Conservation (phyloP, 208 protist species). For the Trichomonas gallinae region DNA sequence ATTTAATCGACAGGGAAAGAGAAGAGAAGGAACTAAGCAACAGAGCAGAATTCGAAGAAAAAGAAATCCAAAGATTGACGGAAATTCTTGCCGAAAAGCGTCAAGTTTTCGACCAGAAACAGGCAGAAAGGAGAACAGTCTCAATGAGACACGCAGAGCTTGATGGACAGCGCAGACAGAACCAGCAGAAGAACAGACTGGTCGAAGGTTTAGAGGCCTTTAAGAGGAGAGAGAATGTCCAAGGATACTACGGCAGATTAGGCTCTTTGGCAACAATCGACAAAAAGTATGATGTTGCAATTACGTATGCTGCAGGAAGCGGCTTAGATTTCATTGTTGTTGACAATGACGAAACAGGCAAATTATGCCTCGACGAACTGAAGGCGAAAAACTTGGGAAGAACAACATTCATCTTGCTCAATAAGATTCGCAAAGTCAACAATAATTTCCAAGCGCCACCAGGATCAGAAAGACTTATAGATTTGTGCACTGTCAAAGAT, state of each 20-base stretch:
- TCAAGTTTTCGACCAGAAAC: neutral
- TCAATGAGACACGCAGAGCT: neutral
- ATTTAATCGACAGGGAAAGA: neutral
- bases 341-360: constrained; percentile 69
- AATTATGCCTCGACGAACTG: constrained; percentile 61
- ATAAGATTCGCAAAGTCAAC: constrained; percentile 54
- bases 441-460: constrained; percentile 34
- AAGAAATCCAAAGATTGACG: neutral
- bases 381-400: constrained; percentile 73
- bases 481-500: neutral
- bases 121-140: neutral
- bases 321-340: constrained; percentile 87
- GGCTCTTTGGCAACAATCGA: constrained; percentile 90
- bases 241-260: constrained; percentile 71
- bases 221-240: constrained; percentile 25
- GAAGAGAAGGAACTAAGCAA: neutral
- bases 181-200: neutral
- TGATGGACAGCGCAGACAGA: neutral
- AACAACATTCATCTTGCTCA: constrained; percentile 89
- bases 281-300: constrained; percentile 82
- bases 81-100: neutral
- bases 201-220: constrained; percentile 33
- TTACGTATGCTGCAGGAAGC: constrained; percentile 78
- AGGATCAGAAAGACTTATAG: constrained; percentile 33
- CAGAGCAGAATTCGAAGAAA: neutral